Base-by-base conservation (phyloP, 257 asterid species). In the Nicotiana obtusifolia region DNA sequence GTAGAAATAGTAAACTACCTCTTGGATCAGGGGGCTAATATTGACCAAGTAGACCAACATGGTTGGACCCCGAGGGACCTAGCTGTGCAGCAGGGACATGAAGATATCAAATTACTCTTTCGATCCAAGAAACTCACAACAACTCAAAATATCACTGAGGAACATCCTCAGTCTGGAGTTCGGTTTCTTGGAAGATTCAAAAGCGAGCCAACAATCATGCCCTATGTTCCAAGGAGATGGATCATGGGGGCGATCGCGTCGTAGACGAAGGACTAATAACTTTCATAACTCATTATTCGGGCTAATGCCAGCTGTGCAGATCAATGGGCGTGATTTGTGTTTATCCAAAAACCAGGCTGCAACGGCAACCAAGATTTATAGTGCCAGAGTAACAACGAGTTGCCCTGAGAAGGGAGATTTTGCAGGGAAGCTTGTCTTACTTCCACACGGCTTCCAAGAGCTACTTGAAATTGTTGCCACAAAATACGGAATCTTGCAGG, bases 11-110 rank as follows among this genome's bases (percentile, higher is more conserved):
- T 91, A 57, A 88, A 86, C 22, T 91, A 71, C 52, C 89, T 91
- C 0, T 54, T 91, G 8, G 88, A 84, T 7, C 88, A 87, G n/a
- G 91, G 92, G 4, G 90, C 91, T 0, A 80, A 85, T 77, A 75
- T 86, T n/a, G 86, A 89, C 14, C 22, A 52, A 4, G 47, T 67
- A 3, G 91, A 90, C 24, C 88, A 67, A 22, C 67, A 66, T 30
- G 92, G 94, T 4, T 84, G 91, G 90, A 86, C 91, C 16, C 66
- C 95, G 0, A 64, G 88, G 53, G 90, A 83, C 20, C 86, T 91
- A 64, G 92, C 92, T 0, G 93, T 86, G 62, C 92, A 90, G 79
- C 93, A 91, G 77, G 92, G 93, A 3, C 93, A 90, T 7, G 90
- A 90, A 16, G 91, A 88, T 1, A 90, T 91, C 4, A 78, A 65